These are phyloP conservation scores for Didymella sp. DNA, from an alignment of 2,329 filamentous ascomycete genomes.

Conservation along the genomic window DNA sequence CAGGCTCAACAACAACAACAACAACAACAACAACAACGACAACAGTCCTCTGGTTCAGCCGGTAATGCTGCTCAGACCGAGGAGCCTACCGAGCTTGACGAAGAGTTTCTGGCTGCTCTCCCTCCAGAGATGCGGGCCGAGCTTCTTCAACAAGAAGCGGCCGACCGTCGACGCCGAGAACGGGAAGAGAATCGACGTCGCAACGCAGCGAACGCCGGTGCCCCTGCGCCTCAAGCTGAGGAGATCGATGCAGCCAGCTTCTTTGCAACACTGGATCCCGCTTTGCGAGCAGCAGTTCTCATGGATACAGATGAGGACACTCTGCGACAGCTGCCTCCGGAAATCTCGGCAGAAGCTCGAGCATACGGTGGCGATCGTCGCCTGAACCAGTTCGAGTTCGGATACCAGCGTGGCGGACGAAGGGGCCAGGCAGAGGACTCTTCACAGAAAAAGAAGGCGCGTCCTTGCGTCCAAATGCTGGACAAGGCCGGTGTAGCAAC, in stretches of 20 bases:
- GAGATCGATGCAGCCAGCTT: constrained; percentile 96
- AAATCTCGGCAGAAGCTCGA: constrained; percentile 85
- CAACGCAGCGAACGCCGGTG: constrained; percentile 59
- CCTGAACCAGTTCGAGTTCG: constrained; percentile 60
- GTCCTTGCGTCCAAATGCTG: constrained; percentile 91
- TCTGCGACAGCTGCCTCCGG: constrained; percentile 81
- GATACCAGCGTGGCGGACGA: constrained; percentile 43
- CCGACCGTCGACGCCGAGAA: constrained; percentile 86
- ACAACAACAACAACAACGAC: constrained; percentile 34
- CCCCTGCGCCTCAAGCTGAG: constrained; percentile 55
- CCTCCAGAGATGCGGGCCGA: constrained; percentile 90
- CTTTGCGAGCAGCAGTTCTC: constrained; percentile 83
- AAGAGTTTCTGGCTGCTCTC: constrained; percentile 91
- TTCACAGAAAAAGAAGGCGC: constrained; percentile 68
- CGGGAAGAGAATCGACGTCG: constrained; percentile 80
- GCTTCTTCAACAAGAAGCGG: constrained; percentile 86
- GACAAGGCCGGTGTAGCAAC: constrained; percentile 96
- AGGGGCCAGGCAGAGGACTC: constrained; percentile 54
- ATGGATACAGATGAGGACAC: constrained; percentile 91
- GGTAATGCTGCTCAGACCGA: constrained; percentile 58
- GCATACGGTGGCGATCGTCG: constrained; percentile 66
- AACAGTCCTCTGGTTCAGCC: constrained; percentile 19
- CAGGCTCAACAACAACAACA: constrained; percentile 21
- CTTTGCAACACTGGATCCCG: constrained; percentile 85
- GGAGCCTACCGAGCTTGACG: constrained; percentile 82